These are phyloP conservation scores for Streptanthus diversifolius DNA, from an alignment of 345 rosid genomes.

Conservation along the genomic window DNA sequence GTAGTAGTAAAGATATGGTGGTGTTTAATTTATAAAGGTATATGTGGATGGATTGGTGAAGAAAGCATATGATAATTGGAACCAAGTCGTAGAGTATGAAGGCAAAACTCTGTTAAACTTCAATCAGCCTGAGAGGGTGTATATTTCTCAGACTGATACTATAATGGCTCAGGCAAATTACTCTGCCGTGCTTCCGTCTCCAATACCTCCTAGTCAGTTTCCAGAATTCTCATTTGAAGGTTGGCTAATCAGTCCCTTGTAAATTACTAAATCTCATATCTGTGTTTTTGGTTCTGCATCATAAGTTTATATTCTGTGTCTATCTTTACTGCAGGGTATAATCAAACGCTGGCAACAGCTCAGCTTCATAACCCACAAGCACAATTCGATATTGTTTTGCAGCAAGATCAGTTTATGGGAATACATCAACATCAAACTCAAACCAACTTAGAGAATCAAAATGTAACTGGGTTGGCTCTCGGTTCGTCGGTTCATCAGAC, in stretches of 20 bases:
- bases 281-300: not conserved
- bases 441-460: conserved; percentile 42
- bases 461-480: conserved; percentile 47
- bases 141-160: conserved; percentile 47
- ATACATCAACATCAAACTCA: conserved; percentile 42
- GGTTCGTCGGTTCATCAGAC: conserved; percentile 42
- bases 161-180: conserved; percentile 25
- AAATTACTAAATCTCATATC: not conserved
- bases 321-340: conserved; percentile 44
- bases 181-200: conserved; percentile 40
- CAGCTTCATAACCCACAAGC: conserved; percentile 39
- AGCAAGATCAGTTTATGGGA: conserved; percentile 44
- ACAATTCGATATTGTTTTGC: conserved; percentile 40
- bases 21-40: conserved; percentile 44
- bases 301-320: not conserved
- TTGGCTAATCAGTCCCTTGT: conserved; percentile 27
- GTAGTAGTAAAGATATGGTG: not conserved
- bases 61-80: conserved; percentile 92
- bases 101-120: conserved; percentile 62
- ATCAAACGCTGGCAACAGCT: conserved; percentile 35
- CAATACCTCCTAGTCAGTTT: conserved; percentile 48
- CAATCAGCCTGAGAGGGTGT: conserved; percentile 55
- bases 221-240: conserved; percentile 50
- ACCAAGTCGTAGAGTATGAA: conserved; percentile 73
- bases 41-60: conserved; percentile 75